phyloP scores from a whole-genome alignment of 2,329 filamentous ascomycete genomes.

The Cadophora gregata region DNA sequence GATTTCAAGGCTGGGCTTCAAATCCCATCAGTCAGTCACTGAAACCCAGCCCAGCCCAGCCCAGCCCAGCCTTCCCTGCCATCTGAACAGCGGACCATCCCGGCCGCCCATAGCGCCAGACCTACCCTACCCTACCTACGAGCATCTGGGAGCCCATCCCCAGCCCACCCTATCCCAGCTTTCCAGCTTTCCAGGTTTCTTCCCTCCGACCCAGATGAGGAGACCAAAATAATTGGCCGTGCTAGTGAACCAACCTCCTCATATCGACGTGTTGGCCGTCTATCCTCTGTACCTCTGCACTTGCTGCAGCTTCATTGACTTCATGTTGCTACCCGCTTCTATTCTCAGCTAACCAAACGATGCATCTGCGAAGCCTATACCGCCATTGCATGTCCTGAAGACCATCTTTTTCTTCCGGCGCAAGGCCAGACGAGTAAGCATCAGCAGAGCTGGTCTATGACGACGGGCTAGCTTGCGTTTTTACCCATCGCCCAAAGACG shows the following conservation, averaged over 20 bases:
- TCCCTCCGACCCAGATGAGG: neutral
- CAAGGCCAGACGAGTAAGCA: conserved; percentile 19
- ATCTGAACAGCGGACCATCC: conserved; percentile 8
- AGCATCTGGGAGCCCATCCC: conserved; percentile 7
- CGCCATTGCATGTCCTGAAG: conserved; percentile 17
- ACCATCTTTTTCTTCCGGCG: conserved; percentile 23
- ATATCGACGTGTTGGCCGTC: conserved; percentile 9
- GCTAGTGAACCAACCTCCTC: conserved; percentile 27
- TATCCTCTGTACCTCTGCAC: conserved; percentile 20
- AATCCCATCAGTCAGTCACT: neutral
- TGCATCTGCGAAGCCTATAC: conserved; percentile 28
- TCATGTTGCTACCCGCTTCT: conserved; percentile 24
- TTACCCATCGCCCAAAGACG: neutral
- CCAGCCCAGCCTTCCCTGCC: conserved; percentile 1
- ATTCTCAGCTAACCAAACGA: conserved; percentile 29
- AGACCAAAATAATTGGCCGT: conserved; percentile 8
- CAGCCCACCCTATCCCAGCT: conserved; percentile 1
- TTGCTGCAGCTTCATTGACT: conserved; percentile 24
- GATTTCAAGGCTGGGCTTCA: neutral
- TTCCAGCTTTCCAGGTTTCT: conserved; percentile 6
- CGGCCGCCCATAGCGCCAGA: conserved; percentile 7
- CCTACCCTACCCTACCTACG: conserved; percentile 1
- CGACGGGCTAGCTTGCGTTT: conserved; percentile 22
- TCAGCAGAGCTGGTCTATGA: conserved; percentile 31
- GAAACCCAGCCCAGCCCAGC: conserved; percentile 1